These are phyloP conservation scores for Neurospora crassa DNA, from an alignment of 2,329 filamentous ascomycete species.

Conservation along the genomic window DNA sequence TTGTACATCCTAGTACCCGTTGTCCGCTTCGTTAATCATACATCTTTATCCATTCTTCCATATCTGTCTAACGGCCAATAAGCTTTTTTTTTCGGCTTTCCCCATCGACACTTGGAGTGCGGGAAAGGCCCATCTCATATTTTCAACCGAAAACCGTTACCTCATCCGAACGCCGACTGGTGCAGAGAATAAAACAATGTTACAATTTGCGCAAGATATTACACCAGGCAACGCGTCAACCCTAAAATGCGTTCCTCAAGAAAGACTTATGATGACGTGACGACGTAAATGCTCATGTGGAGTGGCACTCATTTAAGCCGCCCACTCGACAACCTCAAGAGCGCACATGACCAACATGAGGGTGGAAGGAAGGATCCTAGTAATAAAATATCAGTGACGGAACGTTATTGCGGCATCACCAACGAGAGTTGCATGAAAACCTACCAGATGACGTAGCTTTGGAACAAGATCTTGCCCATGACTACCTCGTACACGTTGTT, in stretches of 20 bases:
- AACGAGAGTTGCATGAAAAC: slow-evolving; percentile 21
- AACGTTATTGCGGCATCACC: slow-evolving; percentile 18
- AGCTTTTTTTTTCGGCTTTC: neutral
- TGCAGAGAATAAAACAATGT: neutral
- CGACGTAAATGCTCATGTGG: neutral
- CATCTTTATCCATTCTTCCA: neutral
- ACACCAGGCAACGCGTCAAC: neutral
- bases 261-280: neutral
- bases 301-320: slow-evolving; percentile 25
- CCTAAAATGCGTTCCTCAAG: neutral
- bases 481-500: slow-evolving; percentile 93
- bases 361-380: slow-evolving; percentile 85
- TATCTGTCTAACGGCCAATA: neutral
- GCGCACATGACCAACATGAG: slow-evolving; percentile 84
- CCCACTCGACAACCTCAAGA: slow-evolving; percentile 89
- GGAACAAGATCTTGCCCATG: slow-evolving; percentile 88
- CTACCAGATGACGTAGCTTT: slow-evolving; percentile 92
- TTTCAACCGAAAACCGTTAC: neutral
- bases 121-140: too few relatives aligned
- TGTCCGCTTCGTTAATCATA: neutral
- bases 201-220: neutral
- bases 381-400: neutral
- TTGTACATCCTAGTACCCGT: neutral
- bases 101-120: neutral
- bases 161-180: neutral